Percentiles rank a stretch among this genome's conserved stretches.
phyloP scores from a whole-genome alignment of 1,284 basidiomycete genomes.

The Spongispora temasekensis region DNA sequence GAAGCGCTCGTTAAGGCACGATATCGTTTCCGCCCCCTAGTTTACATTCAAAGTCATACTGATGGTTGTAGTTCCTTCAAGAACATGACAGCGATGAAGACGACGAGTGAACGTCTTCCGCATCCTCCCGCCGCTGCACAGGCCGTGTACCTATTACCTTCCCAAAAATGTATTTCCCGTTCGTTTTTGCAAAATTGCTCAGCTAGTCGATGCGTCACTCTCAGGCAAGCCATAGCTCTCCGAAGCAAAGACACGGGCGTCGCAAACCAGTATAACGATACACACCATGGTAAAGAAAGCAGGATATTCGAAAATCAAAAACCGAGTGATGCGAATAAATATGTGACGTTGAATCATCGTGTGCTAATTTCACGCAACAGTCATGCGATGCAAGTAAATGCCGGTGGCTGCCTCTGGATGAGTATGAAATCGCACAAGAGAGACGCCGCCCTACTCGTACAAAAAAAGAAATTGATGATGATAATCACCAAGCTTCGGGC shows the following conservation, averaged over 20 bases:
- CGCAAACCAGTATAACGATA: slow-evolving; percentile 3
- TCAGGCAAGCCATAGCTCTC: too few species aligned
- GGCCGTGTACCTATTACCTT: slow-evolving; percentile 21
- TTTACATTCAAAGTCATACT: slow-evolving; percentile 18
- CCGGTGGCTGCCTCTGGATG: slow-evolving; percentile 24
- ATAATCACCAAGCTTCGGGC: slow-evolving; percentile 76
- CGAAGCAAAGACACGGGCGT: background rate
- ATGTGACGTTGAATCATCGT: background rate
- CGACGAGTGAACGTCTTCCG: slow-evolving; percentile 42
- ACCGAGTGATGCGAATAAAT: background rate
- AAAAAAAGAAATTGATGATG: slow-evolving; percentile 12
- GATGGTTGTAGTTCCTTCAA: slow-evolving; percentile 64
- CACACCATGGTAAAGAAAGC: slow-evolving; percentile 6
- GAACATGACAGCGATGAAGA: slow-evolving; percentile 79
- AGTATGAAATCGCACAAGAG: slow-evolving; percentile 21
- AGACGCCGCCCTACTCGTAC: slow-evolving; percentile 26
- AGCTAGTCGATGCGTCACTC: too few species aligned
- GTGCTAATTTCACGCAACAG: slow-evolving; percentile 3
- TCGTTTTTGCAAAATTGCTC: slow-evolving; percentile 2
- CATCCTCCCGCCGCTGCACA: too few species aligned
- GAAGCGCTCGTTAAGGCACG: slow-evolving; percentile 87
- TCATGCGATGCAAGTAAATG: slow-evolving; percentile 23
- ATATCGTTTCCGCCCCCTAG: slow-evolving; percentile 7
- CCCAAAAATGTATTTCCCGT: slow-evolving; percentile 19
- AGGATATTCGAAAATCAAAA: slow-evolving; percentile 1